Base-by-base conservation (phyloP, 768 basidiomycete genomes). In the Tricholoma sp. region DNA sequence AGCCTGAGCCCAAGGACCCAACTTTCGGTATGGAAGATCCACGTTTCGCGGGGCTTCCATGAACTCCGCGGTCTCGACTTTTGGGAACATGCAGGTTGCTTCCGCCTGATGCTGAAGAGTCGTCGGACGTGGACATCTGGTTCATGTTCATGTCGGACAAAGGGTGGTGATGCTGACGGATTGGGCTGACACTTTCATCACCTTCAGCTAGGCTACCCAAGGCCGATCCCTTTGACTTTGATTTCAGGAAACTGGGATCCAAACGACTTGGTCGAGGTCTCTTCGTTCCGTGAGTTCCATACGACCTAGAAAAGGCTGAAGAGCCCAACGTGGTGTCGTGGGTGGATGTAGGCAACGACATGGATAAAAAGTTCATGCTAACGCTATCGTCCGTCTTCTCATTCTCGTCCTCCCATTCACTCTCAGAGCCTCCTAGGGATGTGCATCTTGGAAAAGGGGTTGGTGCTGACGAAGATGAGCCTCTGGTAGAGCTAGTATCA, bases 401-500 rank as follows among this genome's bases (percentile, higher is more conserved):
- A 63, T 85, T 83, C 64, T 92, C 91, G 66, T 93, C 90, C 71
- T 93, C 91, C 91, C 91, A 93, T 56, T 94, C 91, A 68, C 87
- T 91, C 63, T 92, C 90, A 5, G 88, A 90, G 5, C 83, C 79
- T 47, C 84, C 80, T 21, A 79, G 69, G 3, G 85, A 84, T 32
- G 72, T 67, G 55, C 70, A 77, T 57, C 83, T 74, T 16, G 68
- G 69, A 12, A 76, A 62, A 37, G 75, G 70, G 35, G 74, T 68
- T 21, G 68, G 59, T 14, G 64, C 65, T 34, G 64, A 63, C 31
- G 65, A 57, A 34, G 67, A 57, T 41, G 69, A 71, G 4, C 64
- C 59, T 34, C 60, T 60, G 3, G 53, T 55, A 34, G 57, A 61
- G n/a, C 62, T 63, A 32, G 63, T 61, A 18, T 63, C 68, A 10